Evolutionary conservation across 768 basidiomycete genomes (phyloP).

Genomic region (Phylloporus rhodoxanthus): DNA sequence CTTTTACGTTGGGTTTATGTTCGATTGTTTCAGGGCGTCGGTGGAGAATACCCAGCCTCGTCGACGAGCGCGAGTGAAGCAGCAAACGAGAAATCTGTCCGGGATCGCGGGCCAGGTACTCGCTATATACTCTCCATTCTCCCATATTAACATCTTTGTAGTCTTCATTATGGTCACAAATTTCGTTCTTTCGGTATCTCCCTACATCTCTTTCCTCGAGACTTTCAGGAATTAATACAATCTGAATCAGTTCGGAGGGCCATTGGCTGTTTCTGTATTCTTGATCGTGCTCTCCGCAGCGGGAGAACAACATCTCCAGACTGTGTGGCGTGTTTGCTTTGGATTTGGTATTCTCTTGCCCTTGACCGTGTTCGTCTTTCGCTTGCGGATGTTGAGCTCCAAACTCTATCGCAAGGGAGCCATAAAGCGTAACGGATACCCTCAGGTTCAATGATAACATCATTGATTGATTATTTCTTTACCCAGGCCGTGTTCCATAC

Average conservation of each 20-base stretch:
- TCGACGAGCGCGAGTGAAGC: constrained; percentile 66
- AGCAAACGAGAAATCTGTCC: constrained; percentile 62
- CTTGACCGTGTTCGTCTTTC: constrained; percentile 64
- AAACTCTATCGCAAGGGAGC: constrained; percentile 58
- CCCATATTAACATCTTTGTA: constrained; percentile 16
- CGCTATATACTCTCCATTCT: constrained; percentile 3
- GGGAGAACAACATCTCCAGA: constrained; percentile 53
- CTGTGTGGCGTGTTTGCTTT: constrained; percentile 65
- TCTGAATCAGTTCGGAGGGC: constrained; percentile 51
- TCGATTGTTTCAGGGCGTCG: constrained; percentile 47
- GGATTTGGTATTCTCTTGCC: constrained; percentile 59
- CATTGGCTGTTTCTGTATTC: constrained; percentile 61
- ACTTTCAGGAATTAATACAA: neutral
- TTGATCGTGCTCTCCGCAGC: constrained; percentile 64
- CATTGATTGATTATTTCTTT: neutral
- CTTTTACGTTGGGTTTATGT: neutral
- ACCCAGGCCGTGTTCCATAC: constrained; percentile 54
- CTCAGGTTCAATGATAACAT: neutral
- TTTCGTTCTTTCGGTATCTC: constrained; percentile 54
- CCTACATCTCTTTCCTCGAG: neutral
- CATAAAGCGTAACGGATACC: constrained; percentile 47
- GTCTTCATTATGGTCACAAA: constrained; percentile 77
- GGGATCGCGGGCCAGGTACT: constrained; percentile 54
- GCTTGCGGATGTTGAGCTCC: constrained; percentile 66
- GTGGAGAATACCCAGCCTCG: constrained; percentile 74